Evolutionary conservation across 116 monocot genomes (phyloP).

Genomic region (Phalaenopsis hybrid): DNA sequence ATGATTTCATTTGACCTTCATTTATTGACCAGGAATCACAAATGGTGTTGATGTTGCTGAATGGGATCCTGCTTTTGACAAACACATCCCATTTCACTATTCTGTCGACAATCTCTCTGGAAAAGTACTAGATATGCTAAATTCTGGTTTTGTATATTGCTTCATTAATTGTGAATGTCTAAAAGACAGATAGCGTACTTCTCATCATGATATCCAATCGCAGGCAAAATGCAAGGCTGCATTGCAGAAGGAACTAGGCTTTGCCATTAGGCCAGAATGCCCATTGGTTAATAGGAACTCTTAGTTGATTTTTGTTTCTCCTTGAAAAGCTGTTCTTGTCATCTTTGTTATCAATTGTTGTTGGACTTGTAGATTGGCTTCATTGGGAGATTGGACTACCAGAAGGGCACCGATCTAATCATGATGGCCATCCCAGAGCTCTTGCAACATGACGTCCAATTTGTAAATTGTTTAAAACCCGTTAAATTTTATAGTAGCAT

Average conservation of each 20-base stretch:
- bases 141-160: not conserved
- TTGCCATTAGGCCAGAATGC: slow-evolving; percentile 50
- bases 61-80: slow-evolving; percentile 78
- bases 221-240: slow-evolving; percentile 75
- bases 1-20: not conserved
- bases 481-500: not conserved
- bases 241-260: slow-evolving; percentile 71
- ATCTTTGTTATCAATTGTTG: not conserved
- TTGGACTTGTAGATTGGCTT: slow-evolving; percentile 67
- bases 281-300: slow-evolving; percentile 48
- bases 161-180: slow-evolving; percentile 1
- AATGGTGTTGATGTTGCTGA: slow-evolving; percentile 82
- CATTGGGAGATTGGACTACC: slow-evolving; percentile 83
- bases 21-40: slow-evolving; percentile 51
- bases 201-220: slow-evolving; percentile 5
- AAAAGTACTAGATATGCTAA: slow-evolving; percentile 35
- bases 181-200: not conserved
- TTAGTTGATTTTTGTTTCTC: slow-evolving; percentile 4
- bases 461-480: slow-evolving; percentile 38
- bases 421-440: slow-evolving; percentile 44
- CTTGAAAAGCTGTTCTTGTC: not conserved
- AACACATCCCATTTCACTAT: slow-evolving; percentile 67
- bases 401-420: slow-evolving; percentile 85
- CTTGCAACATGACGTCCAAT: slow-evolving; percentile 66
- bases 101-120: slow-evolving; percentile 59